phyloP scores from a whole-genome alignment of 2,329 filamentous ascomycete genomes.

The Ilyonectria robusta region DNA sequence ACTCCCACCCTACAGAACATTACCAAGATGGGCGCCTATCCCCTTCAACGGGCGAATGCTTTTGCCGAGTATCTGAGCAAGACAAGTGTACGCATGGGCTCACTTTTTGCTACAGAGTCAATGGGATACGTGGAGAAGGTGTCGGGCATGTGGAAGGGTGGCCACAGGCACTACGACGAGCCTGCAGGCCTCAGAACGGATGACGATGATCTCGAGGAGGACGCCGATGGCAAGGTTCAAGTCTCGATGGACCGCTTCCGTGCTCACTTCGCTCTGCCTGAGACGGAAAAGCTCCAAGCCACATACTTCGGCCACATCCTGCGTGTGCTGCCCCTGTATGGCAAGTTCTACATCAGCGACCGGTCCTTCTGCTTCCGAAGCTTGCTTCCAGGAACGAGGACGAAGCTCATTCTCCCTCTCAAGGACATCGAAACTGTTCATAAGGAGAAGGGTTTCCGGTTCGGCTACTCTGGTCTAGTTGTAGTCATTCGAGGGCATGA shows the following conservation, averaged over 20 bases:
- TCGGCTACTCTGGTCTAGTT: constrained; percentile 91
- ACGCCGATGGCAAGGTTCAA: constrained; percentile 75
- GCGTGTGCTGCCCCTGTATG: constrained; percentile 90
- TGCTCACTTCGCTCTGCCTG: constrained; percentile 89
- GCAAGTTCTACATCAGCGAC: constrained; percentile 95
- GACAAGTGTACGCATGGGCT: constrained; percentile 85
- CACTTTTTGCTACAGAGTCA: constrained; percentile 86
- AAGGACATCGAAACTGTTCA: constrained; percentile 93
- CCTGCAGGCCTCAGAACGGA: constrained; percentile 66
- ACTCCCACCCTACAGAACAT: constrained; percentile 67
- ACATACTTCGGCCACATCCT: constrained; percentile 95
- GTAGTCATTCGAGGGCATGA: constrained; percentile 95
- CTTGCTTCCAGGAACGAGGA: constrained; percentile 87
- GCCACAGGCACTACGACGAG: constrained; percentile 88
- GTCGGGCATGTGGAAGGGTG: constrained; percentile 96
- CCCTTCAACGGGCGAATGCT: constrained; percentile 85
- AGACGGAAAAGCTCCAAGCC: constrained; percentile 85
- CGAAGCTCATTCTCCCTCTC: constrained; percentile 91
- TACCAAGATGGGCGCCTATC: constrained; percentile 78
- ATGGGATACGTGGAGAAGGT: constrained; percentile 98
- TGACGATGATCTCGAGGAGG: constrained; percentile 68
- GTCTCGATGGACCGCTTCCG: constrained; percentile 86
- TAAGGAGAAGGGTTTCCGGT: constrained; percentile 94
- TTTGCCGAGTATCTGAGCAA: constrained; percentile 87
- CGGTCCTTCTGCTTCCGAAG: constrained; percentile 94